A percentile compares a stretch with the other conserved stretches of the same genome.
Evolutionary conservation across 257 asterid genomes (phyloP).

Genomic region (Fraxinus americana): DNA sequence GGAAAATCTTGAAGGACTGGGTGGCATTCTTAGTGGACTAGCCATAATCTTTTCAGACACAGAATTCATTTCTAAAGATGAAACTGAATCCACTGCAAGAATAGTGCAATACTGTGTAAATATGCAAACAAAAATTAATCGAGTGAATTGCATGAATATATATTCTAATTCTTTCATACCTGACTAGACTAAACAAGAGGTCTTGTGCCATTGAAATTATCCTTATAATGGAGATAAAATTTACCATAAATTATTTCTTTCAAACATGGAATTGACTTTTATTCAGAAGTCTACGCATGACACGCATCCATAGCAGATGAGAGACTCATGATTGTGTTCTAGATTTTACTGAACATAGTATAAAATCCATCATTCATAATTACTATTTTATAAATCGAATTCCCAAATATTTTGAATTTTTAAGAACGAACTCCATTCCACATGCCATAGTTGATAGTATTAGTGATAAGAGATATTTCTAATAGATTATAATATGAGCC

Average conservation of each 20-base stretch:
- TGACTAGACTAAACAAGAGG: background rate
- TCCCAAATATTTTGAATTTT: too few species aligned
- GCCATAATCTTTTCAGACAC: constrained; percentile 52
- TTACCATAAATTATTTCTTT: background rate
- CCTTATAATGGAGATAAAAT: background rate
- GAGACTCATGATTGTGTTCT: background rate
- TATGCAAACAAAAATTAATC: constrained; percentile 1
- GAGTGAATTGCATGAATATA: constrained; percentile 3
- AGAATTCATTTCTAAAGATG: constrained; percentile 62
- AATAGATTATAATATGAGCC: too few species aligned
- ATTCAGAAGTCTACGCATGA: background rate
- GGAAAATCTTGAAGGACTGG: constrained; percentile 95
- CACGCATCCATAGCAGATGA: background rate
- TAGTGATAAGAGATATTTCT: background rate
- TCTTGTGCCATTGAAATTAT: background rate
- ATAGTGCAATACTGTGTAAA: constrained; percentile 27
- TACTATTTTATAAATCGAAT: too few species aligned
- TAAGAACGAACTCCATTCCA: too few species aligned
- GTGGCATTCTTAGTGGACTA: constrained; percentile 80
- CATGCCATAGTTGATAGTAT: too few species aligned
- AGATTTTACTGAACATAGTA: background rate
- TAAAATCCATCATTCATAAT: background rate
- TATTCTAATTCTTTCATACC: background rate
- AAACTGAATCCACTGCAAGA: constrained; percentile 61
- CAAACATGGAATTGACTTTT: background rate